Conservation (phyloP, 805 yeast species). For the Sugiyamaella smithiae region DNA sequence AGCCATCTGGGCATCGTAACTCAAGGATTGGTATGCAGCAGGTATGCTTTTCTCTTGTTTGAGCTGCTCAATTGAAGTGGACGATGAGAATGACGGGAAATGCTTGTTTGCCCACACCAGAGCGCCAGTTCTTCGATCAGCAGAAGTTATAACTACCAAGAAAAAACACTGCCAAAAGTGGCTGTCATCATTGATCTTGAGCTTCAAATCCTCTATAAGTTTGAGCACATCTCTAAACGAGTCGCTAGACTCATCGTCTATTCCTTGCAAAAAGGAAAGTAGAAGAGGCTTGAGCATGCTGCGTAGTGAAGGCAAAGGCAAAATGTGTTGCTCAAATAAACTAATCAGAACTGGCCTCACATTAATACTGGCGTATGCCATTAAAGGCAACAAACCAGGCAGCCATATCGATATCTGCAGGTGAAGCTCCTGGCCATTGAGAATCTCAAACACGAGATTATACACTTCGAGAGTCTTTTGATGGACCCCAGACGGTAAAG, state of each 20-base stretch:
- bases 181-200: constrained; percentile 57
- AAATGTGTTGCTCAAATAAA: constrained; percentile 54
- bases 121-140: constrained; percentile 82
- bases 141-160: constrained; percentile 68
- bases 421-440: constrained; percentile 56
- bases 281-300: constrained; percentile 65
- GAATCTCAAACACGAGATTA: constrained; percentile 59
- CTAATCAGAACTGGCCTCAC: constrained; percentile 76
- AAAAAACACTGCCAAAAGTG: constrained; percentile 87
- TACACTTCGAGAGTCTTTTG: constrained; percentile 81
- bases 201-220: constrained; percentile 58
- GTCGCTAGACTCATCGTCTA: constrained; percentile 91
- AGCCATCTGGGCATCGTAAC: constrained; percentile 56
- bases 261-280: constrained; percentile 75
- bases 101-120: constrained; percentile 67
- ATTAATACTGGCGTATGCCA: constrained; percentile 84
- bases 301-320: constrained; percentile 53
- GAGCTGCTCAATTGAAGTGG: constrained; percentile 4
- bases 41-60: constrained; percentile 34
- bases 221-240: constrained; percentile 60
- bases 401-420: constrained; percentile 71
- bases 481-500: constrained; percentile 93
- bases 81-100: constrained; percentile 53
- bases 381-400: constrained; percentile 86
- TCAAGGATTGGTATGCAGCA: constrained; percentile 30